Evolutionary conservation across 768 basidiomycete species (phyloP).

Genomic region (Termitomyces bulborhizus): DNA sequence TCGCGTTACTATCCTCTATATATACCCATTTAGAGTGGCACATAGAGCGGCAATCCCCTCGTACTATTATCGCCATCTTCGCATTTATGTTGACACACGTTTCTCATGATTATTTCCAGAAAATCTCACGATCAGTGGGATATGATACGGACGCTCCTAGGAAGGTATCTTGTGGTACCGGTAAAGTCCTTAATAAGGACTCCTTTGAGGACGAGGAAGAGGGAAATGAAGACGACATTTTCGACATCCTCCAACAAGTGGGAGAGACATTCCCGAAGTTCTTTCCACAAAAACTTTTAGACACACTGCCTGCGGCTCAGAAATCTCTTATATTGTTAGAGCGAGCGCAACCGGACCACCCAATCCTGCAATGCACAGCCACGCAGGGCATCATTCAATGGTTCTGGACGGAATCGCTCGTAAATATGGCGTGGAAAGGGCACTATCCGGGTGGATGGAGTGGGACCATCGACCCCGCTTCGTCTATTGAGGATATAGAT

Average conservation of each 20-base stretch:
- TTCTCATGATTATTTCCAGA: slow-evolving; percentile 57
- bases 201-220: slow-evolving; percentile 32
- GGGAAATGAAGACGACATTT: slow-evolving; percentile 32
- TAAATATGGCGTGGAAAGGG: slow-evolving; percentile 42
- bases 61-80: slow-evolving; percentile 42
- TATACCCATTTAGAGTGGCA: slow-evolving; percentile 52
- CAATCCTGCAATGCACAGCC: slow-evolving; percentile 33
- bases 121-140: slow-evolving; percentile 56
- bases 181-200: slow-evolving; percentile 22
- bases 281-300: slow-evolving; percentile 44
- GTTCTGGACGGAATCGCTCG: slow-evolving; percentile 58
- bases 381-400: slow-evolving; percentile 35
- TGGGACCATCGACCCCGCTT: not conserved
- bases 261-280: slow-evolving; percentile 56
- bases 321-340: slow-evolving; percentile 63
- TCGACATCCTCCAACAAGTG: slow-evolving; percentile 28
- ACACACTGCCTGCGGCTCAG: slow-evolving; percentile 56
- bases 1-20: slow-evolving; percentile 51
- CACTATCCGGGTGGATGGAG: not conserved
- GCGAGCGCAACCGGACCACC: slow-evolving; percentile 60
- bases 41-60: slow-evolving; percentile 46
- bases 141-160: slow-evolving; percentile 29
- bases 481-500: not conserved
- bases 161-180: slow-evolving; percentile 18
- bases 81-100: slow-evolving; percentile 64